These are phyloP conservation scores for Microstroma glucosiphilum DNA, from an alignment of 1,284 basidiomycete species.

Conservation along the genomic window DNA sequence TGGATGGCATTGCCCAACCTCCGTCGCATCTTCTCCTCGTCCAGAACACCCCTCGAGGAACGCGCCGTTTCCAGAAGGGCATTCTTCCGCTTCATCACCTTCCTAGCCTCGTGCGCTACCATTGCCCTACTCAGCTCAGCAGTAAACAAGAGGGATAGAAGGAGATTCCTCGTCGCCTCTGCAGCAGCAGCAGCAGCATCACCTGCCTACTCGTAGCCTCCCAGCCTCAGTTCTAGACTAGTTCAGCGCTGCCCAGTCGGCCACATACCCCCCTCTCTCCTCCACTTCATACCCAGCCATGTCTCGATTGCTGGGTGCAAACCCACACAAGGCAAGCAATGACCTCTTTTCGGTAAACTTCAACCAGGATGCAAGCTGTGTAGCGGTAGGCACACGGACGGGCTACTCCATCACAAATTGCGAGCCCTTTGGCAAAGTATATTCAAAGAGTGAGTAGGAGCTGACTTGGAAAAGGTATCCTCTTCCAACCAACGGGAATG, in stretches of 20 bases:
- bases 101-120: constrained; percentile 36
- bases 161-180: neutral
- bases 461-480: neutral
- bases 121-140: constrained; percentile 33
- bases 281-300: neutral
- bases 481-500: too few relatives aligned
- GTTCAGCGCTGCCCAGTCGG: neutral
- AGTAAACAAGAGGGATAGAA: neutral
- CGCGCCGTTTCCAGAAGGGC: constrained; percentile 39
- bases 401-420: constrained; percentile 97
- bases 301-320: neutral
- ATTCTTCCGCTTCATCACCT: constrained; percentile 43
- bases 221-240: neutral
- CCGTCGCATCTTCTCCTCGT: constrained; percentile 39
- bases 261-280: neutral
- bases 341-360: constrained; percentile 40
- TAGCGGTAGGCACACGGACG: constrained; percentile 87
- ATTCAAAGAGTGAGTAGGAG: constrained; percentile 62
- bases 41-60: constrained; percentile 36
- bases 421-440: constrained; percentile 93
- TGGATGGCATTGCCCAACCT: constrained; percentile 39
- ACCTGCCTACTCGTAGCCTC: neutral
- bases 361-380: constrained; percentile 60
- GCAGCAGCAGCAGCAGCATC: constrained; percentile 1
- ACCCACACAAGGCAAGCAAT: constrained; percentile 8